Percentiles rank a stretch among this genome's conserved stretches.
These are phyloP conservation scores for Przewalskia tangutica DNA, from an alignment of 257 asterid genomes.

Conservation along the genomic window DNA sequence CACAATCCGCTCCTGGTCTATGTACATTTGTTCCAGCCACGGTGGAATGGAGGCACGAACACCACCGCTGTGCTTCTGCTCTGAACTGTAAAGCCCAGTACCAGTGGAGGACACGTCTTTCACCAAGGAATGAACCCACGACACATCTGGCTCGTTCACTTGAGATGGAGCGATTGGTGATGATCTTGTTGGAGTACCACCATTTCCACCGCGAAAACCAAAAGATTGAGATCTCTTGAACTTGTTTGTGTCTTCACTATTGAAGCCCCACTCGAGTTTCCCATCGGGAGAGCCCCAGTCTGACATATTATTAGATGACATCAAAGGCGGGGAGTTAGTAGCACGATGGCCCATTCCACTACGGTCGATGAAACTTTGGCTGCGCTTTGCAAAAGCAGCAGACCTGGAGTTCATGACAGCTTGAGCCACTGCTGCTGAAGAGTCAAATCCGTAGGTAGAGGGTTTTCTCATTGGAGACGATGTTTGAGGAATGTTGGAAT, in stretches of 20 bases:
- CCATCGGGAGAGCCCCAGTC: conserved; percentile 85
- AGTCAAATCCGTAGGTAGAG: conserved; percentile 49
- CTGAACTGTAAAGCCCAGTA: conserved; percentile 19
- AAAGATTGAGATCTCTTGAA: conserved; percentile 26
- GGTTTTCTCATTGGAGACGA: conserved; percentile 46
- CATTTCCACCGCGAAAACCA: conserved; percentile 19
- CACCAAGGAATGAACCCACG: conserved; percentile 77
- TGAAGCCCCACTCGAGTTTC: conserved; percentile 83
- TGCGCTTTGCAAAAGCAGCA: conserved; percentile 55
- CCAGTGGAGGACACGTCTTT: conserved; percentile 45
- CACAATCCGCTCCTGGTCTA: conserved; percentile 81
- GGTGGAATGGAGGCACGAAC: conserved; percentile 31
- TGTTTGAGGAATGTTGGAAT: conserved; percentile 46
- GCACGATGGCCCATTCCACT: conserved; percentile 19
- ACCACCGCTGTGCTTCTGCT: conserved; percentile 28
- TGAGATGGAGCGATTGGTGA: conserved; percentile 7
- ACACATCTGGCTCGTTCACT: conserved; percentile 56
- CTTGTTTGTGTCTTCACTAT: conserved; percentile 62
- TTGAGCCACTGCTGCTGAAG: conserved; percentile 80
- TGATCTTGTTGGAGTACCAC: not conserved
- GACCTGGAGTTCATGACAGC: conserved; percentile 87
- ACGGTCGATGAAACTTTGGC: conserved; percentile 85
- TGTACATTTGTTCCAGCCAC: conserved; percentile 80
- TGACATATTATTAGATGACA: conserved; percentile 33
- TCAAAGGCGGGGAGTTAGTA: conserved; percentile 22